Evolutionary conservation across 2,329 filamentous ascomycete species (phyloP).

Genomic region (Chaetothyriales sp.): DNA sequence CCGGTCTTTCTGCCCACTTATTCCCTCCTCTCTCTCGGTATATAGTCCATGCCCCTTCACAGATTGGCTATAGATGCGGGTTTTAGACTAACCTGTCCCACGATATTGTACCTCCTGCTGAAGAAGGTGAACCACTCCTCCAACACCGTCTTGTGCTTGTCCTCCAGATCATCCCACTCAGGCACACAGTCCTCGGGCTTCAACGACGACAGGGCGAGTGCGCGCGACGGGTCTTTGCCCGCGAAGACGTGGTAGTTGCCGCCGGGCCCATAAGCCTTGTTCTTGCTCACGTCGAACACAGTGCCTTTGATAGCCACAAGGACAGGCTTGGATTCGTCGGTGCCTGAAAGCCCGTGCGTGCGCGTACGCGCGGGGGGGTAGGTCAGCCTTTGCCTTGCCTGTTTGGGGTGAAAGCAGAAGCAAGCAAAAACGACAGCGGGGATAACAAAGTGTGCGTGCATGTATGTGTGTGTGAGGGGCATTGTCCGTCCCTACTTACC

Average conservation of each 20-base stretch:
- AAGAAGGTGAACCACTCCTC: slow-evolving; percentile 96
- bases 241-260: slow-evolving; percentile 87
- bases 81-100: slow-evolving; percentile 28
- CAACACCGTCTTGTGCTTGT: slow-evolving; percentile 72
- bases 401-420: neutral
- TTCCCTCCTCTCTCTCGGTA: neutral
- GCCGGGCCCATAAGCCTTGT: slow-evolving; percentile 68
- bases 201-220: slow-evolving; percentile 71
- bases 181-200: slow-evolving; percentile 70
- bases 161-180: slow-evolving; percentile 69
- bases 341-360: slow-evolving; percentile 19
- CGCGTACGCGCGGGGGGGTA: neutral
- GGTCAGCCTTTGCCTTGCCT: neutral
- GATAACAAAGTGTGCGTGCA: neutral
- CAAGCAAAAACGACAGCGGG: neutral
- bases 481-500: slow-evolving; percentile 42
- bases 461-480: neutral
- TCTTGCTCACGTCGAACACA: slow-evolving; percentile 87
- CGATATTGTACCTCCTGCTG: slow-evolving; percentile 85
- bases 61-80: neutral
- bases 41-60: neutral
- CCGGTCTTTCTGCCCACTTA: neutral
- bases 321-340: slow-evolving; percentile 36
- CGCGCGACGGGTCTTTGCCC: slow-evolving; percentile 89
- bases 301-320: slow-evolving; percentile 64